These are phyloP conservation scores for Chaetoscypha palmicola DNA, from an alignment of 2,329 filamentous ascomycete genomes.

Conservation along the genomic window DNA sequence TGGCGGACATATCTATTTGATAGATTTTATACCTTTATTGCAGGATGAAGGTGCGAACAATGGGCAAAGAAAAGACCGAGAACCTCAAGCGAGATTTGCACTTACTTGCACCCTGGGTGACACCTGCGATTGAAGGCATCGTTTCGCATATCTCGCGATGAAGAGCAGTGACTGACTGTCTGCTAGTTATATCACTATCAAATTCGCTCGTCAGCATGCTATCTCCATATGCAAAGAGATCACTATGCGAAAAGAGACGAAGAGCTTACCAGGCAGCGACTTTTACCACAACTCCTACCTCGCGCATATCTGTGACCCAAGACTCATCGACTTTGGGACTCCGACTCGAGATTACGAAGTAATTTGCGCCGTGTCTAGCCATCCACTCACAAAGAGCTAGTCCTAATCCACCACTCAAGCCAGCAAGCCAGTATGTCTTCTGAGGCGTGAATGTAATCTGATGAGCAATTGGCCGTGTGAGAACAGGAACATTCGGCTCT, in stretches of 20 bases:
- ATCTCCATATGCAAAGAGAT: no score
- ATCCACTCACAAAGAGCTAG: conserved; percentile 36
- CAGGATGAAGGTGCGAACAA: no score
- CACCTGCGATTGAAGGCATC: conserved; percentile 35
- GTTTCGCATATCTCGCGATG: conserved; percentile 56
- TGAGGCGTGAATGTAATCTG: conserved; percentile 9
- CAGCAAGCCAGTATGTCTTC: conserved; percentile 30
- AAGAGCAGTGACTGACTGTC: neutral
- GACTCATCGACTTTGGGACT: conserved; percentile 30
- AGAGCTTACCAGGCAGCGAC: no score
- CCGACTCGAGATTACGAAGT: conserved; percentile 35
- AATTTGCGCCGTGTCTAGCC: conserved; percentile 32
- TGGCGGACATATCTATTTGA: no score
- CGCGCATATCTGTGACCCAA: conserved; percentile 19
- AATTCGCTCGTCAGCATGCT: no score
- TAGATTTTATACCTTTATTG: no score
- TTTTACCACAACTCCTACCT: neutral
- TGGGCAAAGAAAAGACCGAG: no score
- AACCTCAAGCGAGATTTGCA: no score
- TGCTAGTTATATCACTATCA: neutral
- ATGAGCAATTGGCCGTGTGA: conserved; percentile 1
- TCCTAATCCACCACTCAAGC: conserved; percentile 28
- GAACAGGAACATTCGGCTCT: neutral
- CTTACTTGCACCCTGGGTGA: conserved; percentile 38
- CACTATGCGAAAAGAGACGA: no score